Conservation (phyloP, 441 rosid species). For the Melastoma candidum region DNA sequence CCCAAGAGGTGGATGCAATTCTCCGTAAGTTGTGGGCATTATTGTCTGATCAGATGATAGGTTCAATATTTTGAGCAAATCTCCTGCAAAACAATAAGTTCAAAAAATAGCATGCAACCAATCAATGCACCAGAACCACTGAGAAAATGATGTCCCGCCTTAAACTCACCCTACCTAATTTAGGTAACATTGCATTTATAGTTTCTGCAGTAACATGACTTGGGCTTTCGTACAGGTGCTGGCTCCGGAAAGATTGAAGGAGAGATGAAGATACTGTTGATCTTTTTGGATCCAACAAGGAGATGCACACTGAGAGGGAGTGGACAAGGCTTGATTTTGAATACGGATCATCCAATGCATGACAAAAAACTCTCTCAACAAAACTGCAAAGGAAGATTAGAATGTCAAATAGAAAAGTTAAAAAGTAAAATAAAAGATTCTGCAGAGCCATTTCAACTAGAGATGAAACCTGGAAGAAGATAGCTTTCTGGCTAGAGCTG, state of each 20-base stretch:
- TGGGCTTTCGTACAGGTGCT: slow-evolving; percentile 73
- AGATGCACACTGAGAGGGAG: slow-evolving; percentile 91
- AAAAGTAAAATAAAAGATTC: slow-evolving; percentile 5
- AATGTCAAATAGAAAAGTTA: background rate
- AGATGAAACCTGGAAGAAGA: slow-evolving; percentile 65
- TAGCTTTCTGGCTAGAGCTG: slow-evolving; percentile 86
- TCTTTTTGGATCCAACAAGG: slow-evolving; percentile 89
- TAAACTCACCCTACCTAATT: slow-evolving; percentile 43
- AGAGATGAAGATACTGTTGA: slow-evolving; percentile 58
- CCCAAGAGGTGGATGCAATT: slow-evolving; percentile 92
- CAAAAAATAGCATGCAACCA: background rate
- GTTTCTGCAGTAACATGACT: slow-evolving; percentile 79
- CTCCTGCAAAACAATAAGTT: slow-evolving; percentile 34
- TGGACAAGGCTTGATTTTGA: slow-evolving; percentile 91
- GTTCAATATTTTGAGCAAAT: slow-evolving; percentile 58
- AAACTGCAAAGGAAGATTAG: slow-evolving; percentile 38
- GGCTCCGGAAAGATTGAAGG: slow-evolving; percentile 80
- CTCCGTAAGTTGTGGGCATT: slow-evolving; percentile 90
- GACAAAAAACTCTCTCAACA: slow-evolving; percentile 79
- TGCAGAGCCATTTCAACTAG: slow-evolving; percentile 10
- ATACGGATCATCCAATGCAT: slow-evolving; percentile 84
- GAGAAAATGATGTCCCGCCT: slow-evolving; percentile 1
- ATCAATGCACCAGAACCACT: background rate
- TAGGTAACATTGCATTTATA: slow-evolving; percentile 85
- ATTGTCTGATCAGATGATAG: slow-evolving; percentile 73